Evolutionary conservation across 2,329 filamentous ascomycete genomes (phyloP).

Genomic region (Hypoxylon sp.): DNA sequence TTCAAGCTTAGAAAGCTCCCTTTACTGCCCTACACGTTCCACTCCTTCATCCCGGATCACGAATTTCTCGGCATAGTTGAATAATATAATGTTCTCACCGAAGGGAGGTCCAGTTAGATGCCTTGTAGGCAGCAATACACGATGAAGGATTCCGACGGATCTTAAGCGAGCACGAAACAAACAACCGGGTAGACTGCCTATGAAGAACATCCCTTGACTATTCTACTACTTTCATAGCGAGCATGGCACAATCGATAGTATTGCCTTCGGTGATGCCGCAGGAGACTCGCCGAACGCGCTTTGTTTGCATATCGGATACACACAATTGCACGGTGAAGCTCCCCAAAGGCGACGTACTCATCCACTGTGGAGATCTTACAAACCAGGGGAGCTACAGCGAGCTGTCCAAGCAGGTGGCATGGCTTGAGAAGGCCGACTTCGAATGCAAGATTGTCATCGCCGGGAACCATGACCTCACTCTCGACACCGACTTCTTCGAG

Average conservation of each 20-base stretch:
- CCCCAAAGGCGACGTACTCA: conserved; percentile 77
- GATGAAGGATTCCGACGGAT: neutral
- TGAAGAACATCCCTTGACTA: conserved; percentile 6
- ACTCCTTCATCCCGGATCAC: too few relatives aligned
- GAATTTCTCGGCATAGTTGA: neutral
- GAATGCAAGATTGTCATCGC: conserved; percentile 78
- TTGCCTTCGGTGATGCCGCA: conserved; percentile 16
- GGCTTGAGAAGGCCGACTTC: conserved; percentile 75
- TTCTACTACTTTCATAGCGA: neutral
- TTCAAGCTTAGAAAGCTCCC: neutral
- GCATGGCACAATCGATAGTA: conserved; percentile 20
- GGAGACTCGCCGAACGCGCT: conserved; percentile 64
- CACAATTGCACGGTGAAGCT: conserved; percentile 75
- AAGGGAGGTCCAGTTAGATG: too few relatives aligned
- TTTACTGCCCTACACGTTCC: neutral
- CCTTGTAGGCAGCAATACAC: neutral
- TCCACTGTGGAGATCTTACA: conserved; percentile 81
- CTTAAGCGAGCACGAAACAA: neutral
- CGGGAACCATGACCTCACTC: conserved; percentile 80
- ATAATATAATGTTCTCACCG: neutral
- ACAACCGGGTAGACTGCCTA: neutral
- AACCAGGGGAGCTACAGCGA: conserved; percentile 74
- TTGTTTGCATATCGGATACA: conserved; percentile 83
- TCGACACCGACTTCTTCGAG: conserved; percentile 72
- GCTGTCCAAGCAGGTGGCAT: conserved; percentile 71